Conservation (phyloP, 1,139 yeast genomes). For the Yamadazyma sp. region DNA sequence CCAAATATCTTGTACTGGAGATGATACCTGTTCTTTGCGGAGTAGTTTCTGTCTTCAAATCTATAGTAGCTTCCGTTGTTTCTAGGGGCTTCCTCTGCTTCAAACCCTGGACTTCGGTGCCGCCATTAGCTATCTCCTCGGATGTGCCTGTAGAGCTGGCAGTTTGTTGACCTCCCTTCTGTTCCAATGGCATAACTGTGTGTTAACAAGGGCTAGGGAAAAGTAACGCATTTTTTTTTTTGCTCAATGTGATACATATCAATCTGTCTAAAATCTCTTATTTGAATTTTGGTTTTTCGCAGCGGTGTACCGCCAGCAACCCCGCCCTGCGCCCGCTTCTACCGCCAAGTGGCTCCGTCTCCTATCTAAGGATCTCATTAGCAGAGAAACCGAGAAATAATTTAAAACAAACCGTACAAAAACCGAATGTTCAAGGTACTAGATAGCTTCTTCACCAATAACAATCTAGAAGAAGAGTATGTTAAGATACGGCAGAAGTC, state of each 20-base stretch:
- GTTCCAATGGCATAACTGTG: not conserved
- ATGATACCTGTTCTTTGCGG: conserved; percentile 1
- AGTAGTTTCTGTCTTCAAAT: not conserved
- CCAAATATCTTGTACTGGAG: not conserved
- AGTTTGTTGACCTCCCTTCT: not conserved
- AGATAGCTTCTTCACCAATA: conserved; percentile 37
- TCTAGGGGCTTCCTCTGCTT: not conserved
- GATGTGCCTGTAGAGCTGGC: not conserved
- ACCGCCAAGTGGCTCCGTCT: too few relatives aligned
- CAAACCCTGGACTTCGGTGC: not conserved
- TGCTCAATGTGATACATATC: too few relatives aligned
- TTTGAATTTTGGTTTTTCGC: not conserved
- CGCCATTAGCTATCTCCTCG: not conserved
- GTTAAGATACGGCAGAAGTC: conserved; percentile 46
- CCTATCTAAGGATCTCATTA: not conserved
- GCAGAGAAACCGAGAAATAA: not conserved
- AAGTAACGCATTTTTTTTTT: not conserved
- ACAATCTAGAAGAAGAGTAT: conserved; percentile 38
- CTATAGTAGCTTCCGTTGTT: not conserved
- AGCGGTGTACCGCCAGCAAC: not conserved
- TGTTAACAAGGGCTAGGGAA: not conserved
- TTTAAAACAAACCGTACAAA: not conserved
- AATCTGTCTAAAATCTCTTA: not conserved
- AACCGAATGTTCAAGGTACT: conserved; percentile 9
- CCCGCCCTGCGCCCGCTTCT: too few relatives aligned